Evolutionary conservation across 805 yeast species (phyloP).

Genomic region (Saturnispora silvae): DNA sequence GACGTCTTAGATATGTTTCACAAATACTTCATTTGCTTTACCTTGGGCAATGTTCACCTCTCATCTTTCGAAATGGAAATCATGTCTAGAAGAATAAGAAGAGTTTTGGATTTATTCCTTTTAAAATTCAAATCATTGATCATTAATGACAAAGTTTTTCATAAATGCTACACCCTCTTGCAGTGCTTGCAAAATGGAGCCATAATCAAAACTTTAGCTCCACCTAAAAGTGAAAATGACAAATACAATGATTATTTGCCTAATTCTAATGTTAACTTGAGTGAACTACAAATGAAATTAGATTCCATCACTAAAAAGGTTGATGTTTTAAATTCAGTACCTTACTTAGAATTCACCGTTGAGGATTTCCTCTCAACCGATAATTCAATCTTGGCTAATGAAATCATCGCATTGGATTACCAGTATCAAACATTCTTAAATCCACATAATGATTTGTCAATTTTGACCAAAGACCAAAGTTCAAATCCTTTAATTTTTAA

Average conservation of each 20-base stretch:
- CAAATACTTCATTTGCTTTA: too few species aligned
- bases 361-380: constrained; percentile 46
- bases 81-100: constrained; percentile 8
- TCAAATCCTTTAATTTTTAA: constrained; percentile 73
- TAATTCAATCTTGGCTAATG: constrained; percentile 44
- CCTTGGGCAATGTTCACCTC: constrained; percentile 5
- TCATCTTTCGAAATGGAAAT: constrained; percentile 9
- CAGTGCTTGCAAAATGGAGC: background rate
- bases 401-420: constrained; percentile 58
- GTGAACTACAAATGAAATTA: too few species aligned
- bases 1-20: too few species aligned
- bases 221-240: background rate
- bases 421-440: constrained; percentile 64
- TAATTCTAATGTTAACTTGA: too few species aligned
- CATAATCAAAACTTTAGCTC: constrained; percentile 2
- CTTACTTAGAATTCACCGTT: too few species aligned
- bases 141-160: constrained; percentile 47
- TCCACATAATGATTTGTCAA: constrained; percentile 66
- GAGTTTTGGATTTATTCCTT: constrained; percentile 17
- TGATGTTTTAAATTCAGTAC: too few species aligned
- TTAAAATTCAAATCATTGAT: constrained; percentile 60
- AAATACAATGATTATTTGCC: background rate
- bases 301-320: too few species aligned
- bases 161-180: background rate
- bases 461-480: constrained; percentile 24